These are phyloP conservation scores for Citrus glauca DNA, from an alignment of 345 rosid genomes.

Conservation along the genomic window DNA sequence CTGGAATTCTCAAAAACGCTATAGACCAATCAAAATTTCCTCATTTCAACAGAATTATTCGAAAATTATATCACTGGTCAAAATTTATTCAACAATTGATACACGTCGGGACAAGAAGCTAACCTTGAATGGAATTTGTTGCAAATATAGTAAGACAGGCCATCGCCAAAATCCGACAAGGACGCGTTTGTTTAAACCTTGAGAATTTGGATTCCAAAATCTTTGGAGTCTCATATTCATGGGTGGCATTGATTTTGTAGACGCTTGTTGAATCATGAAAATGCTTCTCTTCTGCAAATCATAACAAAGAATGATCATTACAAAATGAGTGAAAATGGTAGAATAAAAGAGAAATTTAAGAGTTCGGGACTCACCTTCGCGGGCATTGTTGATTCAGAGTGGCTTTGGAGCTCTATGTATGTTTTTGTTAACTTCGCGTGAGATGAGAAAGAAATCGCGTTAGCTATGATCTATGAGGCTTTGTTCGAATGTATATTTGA, in stretches of 20 bases:
- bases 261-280: background rate
- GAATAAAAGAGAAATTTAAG: background rate
- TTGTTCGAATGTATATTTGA: background rate
- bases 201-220: background rate
- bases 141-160: background rate
- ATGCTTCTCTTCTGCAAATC: slow-evolving; percentile 2
- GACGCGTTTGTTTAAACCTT: background rate
- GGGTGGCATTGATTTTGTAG: background rate
- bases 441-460: background rate
- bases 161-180: slow-evolving; percentile 3
- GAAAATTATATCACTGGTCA: background rate
- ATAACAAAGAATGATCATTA: background rate
- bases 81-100: background rate
- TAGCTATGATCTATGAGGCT: background rate
- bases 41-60: background rate
- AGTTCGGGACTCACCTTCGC: background rate
- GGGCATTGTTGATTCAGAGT: background rate
- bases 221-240: background rate
- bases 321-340: background rate
- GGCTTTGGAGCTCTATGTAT: background rate
- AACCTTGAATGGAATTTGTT: background rate
- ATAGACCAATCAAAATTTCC: background rate
- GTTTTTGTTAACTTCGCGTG: background rate
- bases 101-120: background rate
- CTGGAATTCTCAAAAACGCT: background rate